Conservation (phyloP, 2,329 filamentous ascomycete species). For the Hypoxylon sp. region DNA sequence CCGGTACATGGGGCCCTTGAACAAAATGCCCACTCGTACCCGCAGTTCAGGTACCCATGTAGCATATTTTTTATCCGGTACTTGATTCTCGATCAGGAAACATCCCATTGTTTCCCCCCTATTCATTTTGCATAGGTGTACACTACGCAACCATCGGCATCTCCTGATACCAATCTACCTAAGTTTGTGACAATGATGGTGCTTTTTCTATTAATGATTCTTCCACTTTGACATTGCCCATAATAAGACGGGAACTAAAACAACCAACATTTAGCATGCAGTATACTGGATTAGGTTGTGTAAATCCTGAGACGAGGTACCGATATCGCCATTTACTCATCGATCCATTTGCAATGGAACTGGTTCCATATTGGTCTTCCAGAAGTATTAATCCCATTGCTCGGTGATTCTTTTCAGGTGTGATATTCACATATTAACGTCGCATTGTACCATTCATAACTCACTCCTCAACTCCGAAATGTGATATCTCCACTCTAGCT, state of each 20-base stretch:
- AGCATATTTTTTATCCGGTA: constrained; percentile 25
- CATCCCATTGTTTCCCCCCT: constrained; percentile 25
- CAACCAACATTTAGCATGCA: constrained; percentile 11
- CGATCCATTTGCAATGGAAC: constrained; percentile 34
- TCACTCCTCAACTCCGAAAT: constrained; percentile 27
- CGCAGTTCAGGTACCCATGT: constrained; percentile 21
- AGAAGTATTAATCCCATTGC: constrained; percentile 34
- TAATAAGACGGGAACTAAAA: constrained; percentile 5
- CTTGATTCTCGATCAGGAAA: constrained; percentile 26
- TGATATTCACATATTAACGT: constrained; percentile 46
- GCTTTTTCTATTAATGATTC: constrained; percentile 13
- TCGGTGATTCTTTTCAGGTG: constrained; percentile 45
- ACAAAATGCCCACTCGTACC: constrained; percentile 11
- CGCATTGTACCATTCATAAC: constrained; percentile 34
- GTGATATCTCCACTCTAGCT: constrained; percentile 37
- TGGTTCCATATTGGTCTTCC: constrained; percentile 39
- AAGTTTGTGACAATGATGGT: constrained; percentile 11
- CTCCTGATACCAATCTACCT: constrained; percentile 6
- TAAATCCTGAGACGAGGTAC: constrained; percentile 21
- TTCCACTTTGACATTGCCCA: constrained; percentile 2
- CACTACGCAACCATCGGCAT: constrained; percentile 11
- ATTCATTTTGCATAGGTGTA: constrained; percentile 21
- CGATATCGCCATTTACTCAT: constrained; percentile 36
- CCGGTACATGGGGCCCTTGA: constrained; percentile 24
- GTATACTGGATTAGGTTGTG: constrained; percentile 16